Evolutionary conservation across 2,329 filamentous ascomycete genomes (phyloP), one percentile per base, ranked within the genome.

Genomic region (Annulohypoxylon truncatum): DNA sequence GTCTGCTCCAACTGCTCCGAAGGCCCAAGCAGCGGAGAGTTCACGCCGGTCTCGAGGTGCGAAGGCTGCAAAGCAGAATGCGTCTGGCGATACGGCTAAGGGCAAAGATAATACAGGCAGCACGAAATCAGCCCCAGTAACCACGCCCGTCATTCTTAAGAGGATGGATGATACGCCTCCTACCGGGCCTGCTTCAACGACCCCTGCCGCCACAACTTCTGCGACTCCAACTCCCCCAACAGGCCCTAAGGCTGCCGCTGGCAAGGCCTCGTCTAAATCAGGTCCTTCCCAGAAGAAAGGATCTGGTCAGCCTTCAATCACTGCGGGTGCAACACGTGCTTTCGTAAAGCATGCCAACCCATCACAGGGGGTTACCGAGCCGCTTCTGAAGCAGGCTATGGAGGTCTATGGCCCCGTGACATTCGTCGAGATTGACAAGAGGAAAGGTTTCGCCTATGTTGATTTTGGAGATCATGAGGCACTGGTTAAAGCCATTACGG

Each of bases 371-470:
- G 92, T 97, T 48, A 97, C 93, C 0, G 95, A 97, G 75, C 82
- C 90, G 0, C 80, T 94, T 0, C 87, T 98, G 1, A 89, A 91
- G 72, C 86, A 91, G 71, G 89, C 92, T 0, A 88, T 98, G 76
- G 85, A 89, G 46, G 79, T 81, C 0, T 97, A 93, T 72, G 95
- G 95, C 1, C 78, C 86, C 1, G 87, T 97, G 47, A 87, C 87
- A 0, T 91, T 89, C 70, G 92, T 97, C 15, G 95, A 97, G 73
- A 95, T 98, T 57, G 95, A 98, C 77, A 94, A 94, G 78, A 92
- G 94, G 74, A 97, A 97, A 78, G 94, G 94, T 0, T 97, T 97
- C 74, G 95, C 94, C 2, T 97, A 97, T 76, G 90, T 97, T 38
- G 92, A 97, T 68, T 98, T 97, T 80, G 86, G 87, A 8, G 89